Percentiles rank a stretch among this genome's conserved stretches.
Conservation (phyloP, 768 basidiomycete species). For the Calocybe indica region DNA sequence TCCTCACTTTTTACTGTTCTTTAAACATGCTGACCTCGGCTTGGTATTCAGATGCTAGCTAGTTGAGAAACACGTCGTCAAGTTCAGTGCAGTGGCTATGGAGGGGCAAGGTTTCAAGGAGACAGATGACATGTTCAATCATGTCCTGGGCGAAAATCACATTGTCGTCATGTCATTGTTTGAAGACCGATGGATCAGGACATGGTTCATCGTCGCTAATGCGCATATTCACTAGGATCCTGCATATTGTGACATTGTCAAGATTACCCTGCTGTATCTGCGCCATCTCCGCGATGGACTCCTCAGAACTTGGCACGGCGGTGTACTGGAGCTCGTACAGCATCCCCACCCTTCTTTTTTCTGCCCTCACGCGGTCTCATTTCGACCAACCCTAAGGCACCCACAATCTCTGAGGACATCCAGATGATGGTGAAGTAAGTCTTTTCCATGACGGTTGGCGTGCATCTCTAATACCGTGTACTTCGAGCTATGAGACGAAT, state of each 20-base stretch:
- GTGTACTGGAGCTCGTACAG: too few relatives aligned
- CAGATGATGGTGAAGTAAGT: too few relatives aligned
- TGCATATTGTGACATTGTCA: slow-evolving; percentile 87
- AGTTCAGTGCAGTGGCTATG: slow-evolving; percentile 93
- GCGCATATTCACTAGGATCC: slow-evolving; percentile 94
- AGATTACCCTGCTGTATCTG: too few relatives aligned
- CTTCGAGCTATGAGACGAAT: too few relatives aligned
- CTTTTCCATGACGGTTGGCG: too few relatives aligned
- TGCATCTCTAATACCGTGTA: too few relatives aligned
- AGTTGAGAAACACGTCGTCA: slow-evolving; percentile 89
- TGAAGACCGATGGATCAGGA: slow-evolving; percentile 82
- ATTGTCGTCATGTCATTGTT: slow-evolving; percentile 84
- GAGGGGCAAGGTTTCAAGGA: slow-evolving; percentile 92
- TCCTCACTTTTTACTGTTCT: slow-evolving; percentile 4
- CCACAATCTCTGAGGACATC: too few relatives aligned
- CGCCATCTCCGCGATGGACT: too few relatives aligned
- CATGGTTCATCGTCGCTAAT: slow-evolving; percentile 85
- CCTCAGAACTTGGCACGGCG: too few relatives aligned
- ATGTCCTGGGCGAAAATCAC: slow-evolving; percentile 91
- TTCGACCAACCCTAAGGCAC: too few relatives aligned
- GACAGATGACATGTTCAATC: slow-evolving; percentile 99
- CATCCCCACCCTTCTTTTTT: too few relatives aligned
- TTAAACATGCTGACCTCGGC: background rate
- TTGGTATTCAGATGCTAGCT: slow-evolving; percentile 68
- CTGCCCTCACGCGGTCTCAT: too few relatives aligned